These are phyloP conservation scores for Silene uniflora DNA, from an alignment of 148 eudicot species.

Conservation along the genomic window DNA sequence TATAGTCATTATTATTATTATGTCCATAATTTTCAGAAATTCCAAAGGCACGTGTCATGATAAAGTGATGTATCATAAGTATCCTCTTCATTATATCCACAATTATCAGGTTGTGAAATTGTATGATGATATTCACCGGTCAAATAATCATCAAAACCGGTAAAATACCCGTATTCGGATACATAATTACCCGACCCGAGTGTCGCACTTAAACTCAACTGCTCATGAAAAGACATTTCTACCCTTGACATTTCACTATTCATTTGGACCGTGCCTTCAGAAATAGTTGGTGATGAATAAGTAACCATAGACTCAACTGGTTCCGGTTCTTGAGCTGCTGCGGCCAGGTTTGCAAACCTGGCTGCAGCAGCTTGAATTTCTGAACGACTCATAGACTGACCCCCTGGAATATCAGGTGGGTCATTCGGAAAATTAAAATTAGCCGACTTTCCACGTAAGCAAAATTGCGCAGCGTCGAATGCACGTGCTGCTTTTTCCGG, in stretches of 20 bases:
- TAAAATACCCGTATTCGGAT: constrained; percentile 41
- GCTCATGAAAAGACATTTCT: constrained; percentile 40
- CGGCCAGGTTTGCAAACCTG: constrained; percentile 38
- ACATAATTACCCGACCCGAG: constrained; percentile 37
- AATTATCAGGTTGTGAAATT: constrained; percentile 21
- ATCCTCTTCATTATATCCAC: constrained; percentile 21
- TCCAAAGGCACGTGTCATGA: constrained; percentile 55
- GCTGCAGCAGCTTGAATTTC: constrained; percentile 63
- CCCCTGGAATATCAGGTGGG: constrained; percentile 51
- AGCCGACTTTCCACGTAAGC: constrained; percentile 69
- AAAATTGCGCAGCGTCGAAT: constrained; percentile 79
- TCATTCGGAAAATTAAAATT: constrained; percentile 74
- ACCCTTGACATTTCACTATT: constrained; percentile 23
- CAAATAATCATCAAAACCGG: constrained; percentile 54
- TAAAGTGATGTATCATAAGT: constrained; percentile 30
- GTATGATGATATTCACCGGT: constrained; percentile 24
- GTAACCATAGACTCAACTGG: constrained; percentile 16
- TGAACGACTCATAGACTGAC: constrained; percentile 36
- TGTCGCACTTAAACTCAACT: constrained; percentile 16
- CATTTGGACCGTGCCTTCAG: constrained; percentile 31
- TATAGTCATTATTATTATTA: background rate
- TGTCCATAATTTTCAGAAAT: constrained; percentile 25
- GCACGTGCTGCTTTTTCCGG: constrained; percentile 83
- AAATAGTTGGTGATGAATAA: constrained; percentile 28
- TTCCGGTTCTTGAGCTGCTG: background rate